Evolutionary conservation across 192 early-diverging fungal genomes (phyloP).

Genomic region (Umbelopsis ramanniana): DNA sequence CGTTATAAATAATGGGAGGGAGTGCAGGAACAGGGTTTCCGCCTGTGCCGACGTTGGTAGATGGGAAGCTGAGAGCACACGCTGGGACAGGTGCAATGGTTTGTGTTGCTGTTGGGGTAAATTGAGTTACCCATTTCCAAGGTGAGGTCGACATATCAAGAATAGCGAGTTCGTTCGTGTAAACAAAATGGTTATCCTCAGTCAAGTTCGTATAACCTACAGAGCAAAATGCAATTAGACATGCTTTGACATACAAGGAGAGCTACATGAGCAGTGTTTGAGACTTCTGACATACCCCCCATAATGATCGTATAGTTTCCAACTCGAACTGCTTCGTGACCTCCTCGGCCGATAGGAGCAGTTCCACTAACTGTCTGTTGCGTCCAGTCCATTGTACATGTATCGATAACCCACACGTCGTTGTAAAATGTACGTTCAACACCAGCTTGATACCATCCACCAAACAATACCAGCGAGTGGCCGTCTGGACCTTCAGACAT

Average conservation of each 20-base stretch:
- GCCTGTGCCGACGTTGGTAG: background rate
- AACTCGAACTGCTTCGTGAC: constrained; percentile 15
- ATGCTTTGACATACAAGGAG: background rate
- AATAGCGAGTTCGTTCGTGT: constrained; percentile 22
- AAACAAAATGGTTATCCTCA: background rate
- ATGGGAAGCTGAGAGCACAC: constrained; percentile 1
- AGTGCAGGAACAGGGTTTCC: background rate
- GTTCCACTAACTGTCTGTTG: constrained; percentile 11
- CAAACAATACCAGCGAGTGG: background rate
- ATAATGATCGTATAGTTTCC: constrained; percentile 33
- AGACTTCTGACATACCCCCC: background rate
- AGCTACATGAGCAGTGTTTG: background rate
- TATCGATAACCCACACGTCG: constrained; percentile 28
- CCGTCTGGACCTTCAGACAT: constrained; percentile 1
- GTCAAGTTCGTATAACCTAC: background rate
- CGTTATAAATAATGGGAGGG: background rate
- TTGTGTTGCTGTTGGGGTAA: background rate
- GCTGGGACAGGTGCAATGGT: background rate
- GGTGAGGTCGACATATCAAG: constrained; percentile 23
- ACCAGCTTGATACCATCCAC: background rate
- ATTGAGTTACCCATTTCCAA: constrained; percentile 19
- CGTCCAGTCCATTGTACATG: constrained; percentile 29
- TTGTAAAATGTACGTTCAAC: background rate
- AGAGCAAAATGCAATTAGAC: background rate
- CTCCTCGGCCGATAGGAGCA: background rate